Conservation (phyloP, 1,139 yeast genomes). For the Yamadazyma triangularis region DNA sequence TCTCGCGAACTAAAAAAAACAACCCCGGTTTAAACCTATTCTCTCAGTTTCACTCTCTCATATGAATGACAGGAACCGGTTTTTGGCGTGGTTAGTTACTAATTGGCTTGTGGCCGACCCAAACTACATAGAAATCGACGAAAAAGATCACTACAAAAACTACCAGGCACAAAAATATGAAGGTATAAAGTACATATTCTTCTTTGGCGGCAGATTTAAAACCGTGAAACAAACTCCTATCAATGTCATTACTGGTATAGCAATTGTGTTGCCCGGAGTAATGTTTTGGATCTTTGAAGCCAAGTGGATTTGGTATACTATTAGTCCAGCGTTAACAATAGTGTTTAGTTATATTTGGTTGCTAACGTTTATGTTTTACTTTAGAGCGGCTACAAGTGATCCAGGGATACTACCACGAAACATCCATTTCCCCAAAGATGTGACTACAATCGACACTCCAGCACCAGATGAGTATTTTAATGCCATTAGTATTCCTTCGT, state of each 20-base stretch:
- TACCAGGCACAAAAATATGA: constrained; percentile 32
- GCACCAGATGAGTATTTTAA: constrained; percentile 63
- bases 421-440: constrained; percentile 49
- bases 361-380: constrained; percentile 41
- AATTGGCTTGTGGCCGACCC: constrained; percentile 47
- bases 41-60: too few relatives aligned
- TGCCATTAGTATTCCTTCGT: constrained; percentile 51
- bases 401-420: constrained; percentile 75
- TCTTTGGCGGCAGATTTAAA: constrained; percentile 63
- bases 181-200: constrained; percentile 36
- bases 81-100: constrained; percentile 23
- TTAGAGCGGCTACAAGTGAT: constrained; percentile 56
- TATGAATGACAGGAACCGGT: too few relatives aligned
- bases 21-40: too few relatives aligned
- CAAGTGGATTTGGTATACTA: constrained; percentile 52
- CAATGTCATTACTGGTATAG: constrained; percentile 26
- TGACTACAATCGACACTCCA: constrained; percentile 6
- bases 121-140: constrained; percentile 11
- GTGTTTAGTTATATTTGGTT: constrained; percentile 58
- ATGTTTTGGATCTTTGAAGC: constrained; percentile 44
- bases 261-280: constrained; percentile 45
- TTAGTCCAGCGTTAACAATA: constrained; percentile 56
- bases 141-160: constrained; percentile 15
- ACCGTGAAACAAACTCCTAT: constrained; percentile 35
- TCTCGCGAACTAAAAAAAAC: too few relatives aligned